Conservation (phyloP, 2,329 filamentous ascomycete genomes). For the Lasiodiplodia sp. region DNA sequence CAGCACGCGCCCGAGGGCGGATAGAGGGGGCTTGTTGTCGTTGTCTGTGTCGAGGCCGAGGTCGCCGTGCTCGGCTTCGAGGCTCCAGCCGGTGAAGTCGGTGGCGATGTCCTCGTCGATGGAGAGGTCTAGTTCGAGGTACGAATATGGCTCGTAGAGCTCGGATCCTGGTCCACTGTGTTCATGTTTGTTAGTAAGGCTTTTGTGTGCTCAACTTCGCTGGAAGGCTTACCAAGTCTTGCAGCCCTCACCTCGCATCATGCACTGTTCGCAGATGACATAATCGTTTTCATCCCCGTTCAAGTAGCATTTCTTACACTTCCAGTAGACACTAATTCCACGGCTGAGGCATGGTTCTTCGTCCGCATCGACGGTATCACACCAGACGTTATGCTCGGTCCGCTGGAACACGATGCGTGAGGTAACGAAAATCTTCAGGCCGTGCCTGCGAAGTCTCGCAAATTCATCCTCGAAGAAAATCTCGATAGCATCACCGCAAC, state of each 20-base stretch:
- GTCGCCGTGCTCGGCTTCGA: slow-evolving; percentile 12
- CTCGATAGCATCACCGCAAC: neutral
- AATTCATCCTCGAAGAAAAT: neutral
- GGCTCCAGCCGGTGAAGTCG: neutral
- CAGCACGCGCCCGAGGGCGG: neutral
- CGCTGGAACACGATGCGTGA: slow-evolving; percentile 3
- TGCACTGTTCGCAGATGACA: slow-evolving; percentile 7
- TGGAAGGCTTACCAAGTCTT: neutral
- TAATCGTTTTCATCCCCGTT: neutral
- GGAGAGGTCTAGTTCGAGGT: neutral
- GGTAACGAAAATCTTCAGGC: slow-evolving; percentile 9
- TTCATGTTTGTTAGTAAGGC: neutral
- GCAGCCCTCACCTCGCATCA: neutral
- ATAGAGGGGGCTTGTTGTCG: neutral
- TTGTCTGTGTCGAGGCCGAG: neutral
- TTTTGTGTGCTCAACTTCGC: no score
- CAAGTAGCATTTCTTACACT: neutral
- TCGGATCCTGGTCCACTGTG: neutral
- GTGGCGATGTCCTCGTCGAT: neutral
- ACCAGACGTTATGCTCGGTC: neutral
- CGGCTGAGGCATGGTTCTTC: neutral
- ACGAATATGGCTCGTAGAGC: neutral
- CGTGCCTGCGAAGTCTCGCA: neutral
- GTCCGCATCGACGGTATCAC: neutral
- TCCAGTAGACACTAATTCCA: neutral